Evolutionary conservation across 2,329 filamentous ascomycete genomes (phyloP).

Genomic region (Coniochaeta ligniaria): DNA sequence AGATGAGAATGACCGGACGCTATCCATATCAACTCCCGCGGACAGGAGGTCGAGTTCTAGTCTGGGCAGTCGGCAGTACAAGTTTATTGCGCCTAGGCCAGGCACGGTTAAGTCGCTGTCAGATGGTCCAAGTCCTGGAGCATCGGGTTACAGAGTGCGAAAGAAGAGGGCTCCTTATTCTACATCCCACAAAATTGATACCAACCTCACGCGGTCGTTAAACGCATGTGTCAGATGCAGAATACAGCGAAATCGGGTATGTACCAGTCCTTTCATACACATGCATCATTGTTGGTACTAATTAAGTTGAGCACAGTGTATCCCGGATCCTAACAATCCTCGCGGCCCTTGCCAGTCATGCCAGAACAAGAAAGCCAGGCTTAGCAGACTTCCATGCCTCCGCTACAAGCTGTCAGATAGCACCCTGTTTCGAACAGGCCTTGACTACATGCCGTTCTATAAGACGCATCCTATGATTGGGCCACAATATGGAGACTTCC

Average conservation of each 20-base stretch:
- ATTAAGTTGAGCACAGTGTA: slow-evolving; percentile 9
- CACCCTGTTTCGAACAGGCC: slow-evolving; percentile 15
- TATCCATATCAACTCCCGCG: not conserved
- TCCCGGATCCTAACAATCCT: slow-evolving; percentile 16
- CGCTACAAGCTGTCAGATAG: slow-evolving; percentile 19
- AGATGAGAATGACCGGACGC: not conserved
- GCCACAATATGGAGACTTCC: not conserved
- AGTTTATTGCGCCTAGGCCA: slow-evolving; percentile 10
- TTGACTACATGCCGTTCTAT: slow-evolving; percentile 17
- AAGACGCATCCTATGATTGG: slow-evolving; percentile 12
- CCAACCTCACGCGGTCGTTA: slow-evolving; percentile 14
- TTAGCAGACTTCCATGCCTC: slow-evolving; percentile 17
- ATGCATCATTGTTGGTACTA: not conserved
- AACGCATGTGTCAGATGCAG: slow-evolving; percentile 16
- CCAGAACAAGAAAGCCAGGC: slow-evolving; percentile 12
- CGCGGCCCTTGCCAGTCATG: slow-evolving; percentile 17
- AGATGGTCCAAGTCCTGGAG: slow-evolving; percentile 2
- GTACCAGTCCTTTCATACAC: not conserved
- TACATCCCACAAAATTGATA: slow-evolving; percentile 12
- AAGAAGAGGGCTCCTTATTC: slow-evolving; percentile 15
- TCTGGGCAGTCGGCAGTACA: slow-evolving; percentile 4
- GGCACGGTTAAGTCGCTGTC: slow-evolving; percentile 4
- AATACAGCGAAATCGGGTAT: slow-evolving; percentile 16
- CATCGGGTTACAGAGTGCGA: slow-evolving; percentile 7
- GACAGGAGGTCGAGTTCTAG: not conserved